Conservation (phyloP, 1,284 basidiomycete species). For the Fistulinella cinereoalba region DNA sequence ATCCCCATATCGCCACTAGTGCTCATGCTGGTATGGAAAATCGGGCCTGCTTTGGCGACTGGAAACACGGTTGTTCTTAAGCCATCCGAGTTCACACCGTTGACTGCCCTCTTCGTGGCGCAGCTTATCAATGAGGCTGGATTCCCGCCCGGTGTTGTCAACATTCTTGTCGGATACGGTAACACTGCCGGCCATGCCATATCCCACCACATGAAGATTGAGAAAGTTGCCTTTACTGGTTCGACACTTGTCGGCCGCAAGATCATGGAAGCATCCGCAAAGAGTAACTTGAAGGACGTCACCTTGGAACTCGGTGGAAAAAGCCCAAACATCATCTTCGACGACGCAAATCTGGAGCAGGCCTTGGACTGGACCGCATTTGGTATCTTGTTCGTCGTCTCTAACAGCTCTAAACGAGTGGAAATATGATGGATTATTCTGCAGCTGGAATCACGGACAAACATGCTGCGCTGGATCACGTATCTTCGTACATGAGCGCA, state of each 20-base stretch:
- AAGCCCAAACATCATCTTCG: conserved; percentile 76
- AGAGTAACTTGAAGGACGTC: conserved; percentile 85
- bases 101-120: conserved; percentile 67
- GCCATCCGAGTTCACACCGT: conserved; percentile 88
- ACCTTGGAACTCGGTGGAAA: conserved; percentile 94
- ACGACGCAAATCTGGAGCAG: conserved; percentile 74
- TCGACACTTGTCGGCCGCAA: conserved; percentile 80
- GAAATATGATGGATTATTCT: conserved; percentile 31
- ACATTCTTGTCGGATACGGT: conserved; percentile 68
- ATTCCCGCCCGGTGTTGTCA: conserved; percentile 71
- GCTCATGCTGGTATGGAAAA: conserved; percentile 78
- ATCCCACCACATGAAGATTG: conserved; percentile 60
- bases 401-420: background rate
- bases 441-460: conserved; percentile 79
- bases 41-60: conserved; percentile 81
- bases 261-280: conserved; percentile 81
- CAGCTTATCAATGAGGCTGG: conserved; percentile 52
- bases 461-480: conserved; percentile 84
- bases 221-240: conserved; percentile 77
- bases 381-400: conserved; percentile 64
- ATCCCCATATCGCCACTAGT: conserved; percentile 38
- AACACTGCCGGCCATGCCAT: conserved; percentile 65
- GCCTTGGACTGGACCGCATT: conserved; percentile 81
- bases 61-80: conserved; percentile 86
- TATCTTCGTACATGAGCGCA: conserved; percentile 79